Conservation (phyloP, 164 flowering plant species). For the Cinnamomum micranthum region DNA sequence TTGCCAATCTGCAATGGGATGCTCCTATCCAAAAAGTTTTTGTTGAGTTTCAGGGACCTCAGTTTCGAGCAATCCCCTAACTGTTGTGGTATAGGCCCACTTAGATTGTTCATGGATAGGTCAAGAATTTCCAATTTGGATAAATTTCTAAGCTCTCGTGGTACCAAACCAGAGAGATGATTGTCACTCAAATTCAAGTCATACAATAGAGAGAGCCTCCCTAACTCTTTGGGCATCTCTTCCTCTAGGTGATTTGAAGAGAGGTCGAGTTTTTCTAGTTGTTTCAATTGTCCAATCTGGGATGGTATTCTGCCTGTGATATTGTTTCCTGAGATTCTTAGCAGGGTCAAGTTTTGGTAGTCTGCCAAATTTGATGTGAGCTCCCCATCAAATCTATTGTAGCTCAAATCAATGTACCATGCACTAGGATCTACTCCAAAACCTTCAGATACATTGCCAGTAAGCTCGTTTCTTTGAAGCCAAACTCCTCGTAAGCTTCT, state of each 20-base stretch:
- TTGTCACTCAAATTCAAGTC: slow-evolving; percentile 18
- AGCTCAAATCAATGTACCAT: slow-evolving; percentile 13
- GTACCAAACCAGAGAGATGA: slow-evolving; percentile 17
- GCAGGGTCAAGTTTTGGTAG: slow-evolving; percentile 9
- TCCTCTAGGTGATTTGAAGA: slow-evolving; percentile 13
- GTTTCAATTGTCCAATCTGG: slow-evolving; percentile 2
- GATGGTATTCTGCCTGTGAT: slow-evolving; percentile 19
- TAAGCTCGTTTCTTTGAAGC: slow-evolving; percentile 14
- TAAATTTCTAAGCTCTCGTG: slow-evolving; percentile 14
- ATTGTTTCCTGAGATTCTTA: slow-evolving; percentile 14
- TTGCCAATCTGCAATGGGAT: slow-evolving; percentile 22
- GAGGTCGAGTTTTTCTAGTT: slow-evolving; percentile 12
- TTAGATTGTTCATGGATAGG: slow-evolving; percentile 17
- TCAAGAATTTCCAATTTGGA: slow-evolving; percentile 12
- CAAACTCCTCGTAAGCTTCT: slow-evolving; percentile 16
- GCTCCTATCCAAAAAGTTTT: slow-evolving; percentile 16
- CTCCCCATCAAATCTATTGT: slow-evolving; percentile 12
- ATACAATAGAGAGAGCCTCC: slow-evolving; percentile 2
- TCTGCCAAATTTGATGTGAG: slow-evolving; percentile 18
- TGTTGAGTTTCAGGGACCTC: slow-evolving; percentile 13
- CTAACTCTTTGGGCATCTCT: slow-evolving; percentile 17
- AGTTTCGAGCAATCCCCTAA: slow-evolving; percentile 18
- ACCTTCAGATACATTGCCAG: slow-evolving; percentile 17
- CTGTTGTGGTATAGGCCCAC: slow-evolving; percentile 19
- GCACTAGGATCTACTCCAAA: slow-evolving; percentile 24